Evolutionary conservation across 495 filamentous ascomycete genomes (phyloP), one percentile per base, ranked within the genome.

Genomic region (Aspergillus cavernicola): DNA sequence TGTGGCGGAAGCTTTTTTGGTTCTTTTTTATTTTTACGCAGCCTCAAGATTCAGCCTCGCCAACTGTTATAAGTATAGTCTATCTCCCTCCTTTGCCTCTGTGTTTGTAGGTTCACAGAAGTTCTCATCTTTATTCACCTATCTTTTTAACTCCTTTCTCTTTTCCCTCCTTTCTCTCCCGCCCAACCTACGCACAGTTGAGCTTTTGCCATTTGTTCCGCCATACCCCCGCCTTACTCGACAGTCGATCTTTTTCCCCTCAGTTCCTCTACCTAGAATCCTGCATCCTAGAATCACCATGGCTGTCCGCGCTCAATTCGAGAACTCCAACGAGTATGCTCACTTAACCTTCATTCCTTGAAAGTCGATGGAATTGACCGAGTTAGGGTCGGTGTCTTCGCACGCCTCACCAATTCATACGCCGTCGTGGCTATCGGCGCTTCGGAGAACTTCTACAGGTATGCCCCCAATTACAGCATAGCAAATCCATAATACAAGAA

Each of bases 381-480:
- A 15, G 23, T 36, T 40, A 97, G 92, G 70, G 90, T 98, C 65
- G 93, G 93, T 69, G 95, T 97, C 59, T 98, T 98, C 67, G 73
- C 90, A 39, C 95, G 89, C 54, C 84, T 98, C 62, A 98, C 93
- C 57, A 98, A 98, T 70, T 90, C 90, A 45, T 98, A 93, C 69
- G 87, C 89, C 54, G 74, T 98, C 57, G 90, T 96, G 57, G 92
- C 93, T 46, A 80, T 95, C 49, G 95, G 93, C 62, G 91, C 88
- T 41, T 95, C 89, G 58, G 92, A 97, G 82, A 97, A 97, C 78
- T 98, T 98, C 72, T 98, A 97, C 82, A 85, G 84, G 84, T 86
- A 61, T 23, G 16, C 35, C 33, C 13, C 13, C 29, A 43, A 12
- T 8, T 16, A n/a, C n/a, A n/a, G n/a, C n/a, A n/a, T n/a, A n/a